These are phyloP conservation scores for Aspergillus bridgeri DNA, from an alignment of 495 filamentous ascomycete species.

Conservation along the genomic window DNA sequence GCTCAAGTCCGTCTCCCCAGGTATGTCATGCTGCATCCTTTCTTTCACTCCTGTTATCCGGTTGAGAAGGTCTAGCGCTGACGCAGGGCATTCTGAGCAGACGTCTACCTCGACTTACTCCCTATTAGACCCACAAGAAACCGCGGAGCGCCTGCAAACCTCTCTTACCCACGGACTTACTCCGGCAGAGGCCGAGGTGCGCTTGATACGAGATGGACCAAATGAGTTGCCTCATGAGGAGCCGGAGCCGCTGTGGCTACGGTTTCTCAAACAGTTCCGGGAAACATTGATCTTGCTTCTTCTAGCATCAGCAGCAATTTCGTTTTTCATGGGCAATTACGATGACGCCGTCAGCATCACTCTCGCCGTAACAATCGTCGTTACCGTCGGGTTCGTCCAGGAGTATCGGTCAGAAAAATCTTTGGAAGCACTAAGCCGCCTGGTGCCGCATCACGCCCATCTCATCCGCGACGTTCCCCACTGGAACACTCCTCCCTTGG, in stretches of 20 bases:
- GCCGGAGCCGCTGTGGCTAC: constrained; percentile 89
- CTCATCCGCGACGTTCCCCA: constrained; percentile 62
- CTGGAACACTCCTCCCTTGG: constrained; percentile 23
- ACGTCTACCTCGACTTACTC: constrained; percentile 59
- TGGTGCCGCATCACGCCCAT: constrained; percentile 93
- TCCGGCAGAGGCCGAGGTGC: constrained; percentile 72
- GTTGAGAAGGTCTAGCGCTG: background rate
- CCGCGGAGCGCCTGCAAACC: constrained; percentile 74
- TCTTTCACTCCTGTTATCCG: background rate
- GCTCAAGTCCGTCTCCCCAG: constrained; percentile 31
- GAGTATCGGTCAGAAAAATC: constrained; percentile 98
- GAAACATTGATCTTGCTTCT: constrained; percentile 89
- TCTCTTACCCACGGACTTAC: constrained; percentile 78
- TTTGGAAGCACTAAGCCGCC: constrained; percentile 85
- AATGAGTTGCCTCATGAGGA: constrained; percentile 95
- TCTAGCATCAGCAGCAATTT: constrained; percentile 82
- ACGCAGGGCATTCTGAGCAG: constrained; percentile 26
- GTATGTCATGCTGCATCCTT: constrained; percentile 22
- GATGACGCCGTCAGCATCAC: constrained; percentile 96
- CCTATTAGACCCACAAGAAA: constrained; percentile 67
- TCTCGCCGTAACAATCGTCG: constrained; percentile 92
- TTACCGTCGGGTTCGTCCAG: constrained; percentile 93
- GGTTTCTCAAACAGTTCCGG: constrained; percentile 94
- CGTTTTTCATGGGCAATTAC: constrained; percentile 88
- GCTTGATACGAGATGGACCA: constrained; percentile 75